phyloP scores from a whole-genome alignment of 768 basidiomycete species.

The Trametes gibbosa region DNA sequence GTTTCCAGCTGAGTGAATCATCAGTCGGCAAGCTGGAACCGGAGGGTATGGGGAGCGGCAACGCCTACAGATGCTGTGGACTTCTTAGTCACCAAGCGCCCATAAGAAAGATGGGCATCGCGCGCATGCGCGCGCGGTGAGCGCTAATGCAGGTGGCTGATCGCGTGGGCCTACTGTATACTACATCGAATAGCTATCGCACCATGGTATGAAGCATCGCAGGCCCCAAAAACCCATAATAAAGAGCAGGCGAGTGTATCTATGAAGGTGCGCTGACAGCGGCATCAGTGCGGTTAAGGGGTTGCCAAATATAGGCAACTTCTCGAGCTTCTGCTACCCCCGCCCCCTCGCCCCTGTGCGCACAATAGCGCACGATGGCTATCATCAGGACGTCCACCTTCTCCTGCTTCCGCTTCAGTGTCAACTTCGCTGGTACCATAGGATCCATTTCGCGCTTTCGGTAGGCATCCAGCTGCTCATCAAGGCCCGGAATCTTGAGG shows the following conservation, averaged over 20 bases:
- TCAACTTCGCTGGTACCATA: background rate
- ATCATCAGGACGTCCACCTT: background rate
- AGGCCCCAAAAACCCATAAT: background rate
- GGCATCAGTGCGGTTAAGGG: background rate
- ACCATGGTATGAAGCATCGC: too few relatives aligned
- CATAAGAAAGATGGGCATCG: too few relatives aligned
- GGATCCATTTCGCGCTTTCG: background rate
- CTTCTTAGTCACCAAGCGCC: too few relatives aligned
- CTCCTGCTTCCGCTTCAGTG: background rate
- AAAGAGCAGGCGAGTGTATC: background rate
- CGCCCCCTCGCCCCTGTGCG: background rate
- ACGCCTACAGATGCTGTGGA: too few relatives aligned
- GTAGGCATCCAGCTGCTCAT: background rate
- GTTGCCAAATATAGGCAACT: background rate
- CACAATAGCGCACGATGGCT: background rate
- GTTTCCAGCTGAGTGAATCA: too few relatives aligned
- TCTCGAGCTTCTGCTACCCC: background rate
- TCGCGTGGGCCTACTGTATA: too few relatives aligned
- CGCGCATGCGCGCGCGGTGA: too few relatives aligned
- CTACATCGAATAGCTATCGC: too few relatives aligned
- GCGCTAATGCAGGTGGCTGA: too few relatives aligned
- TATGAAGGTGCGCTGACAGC: background rate
- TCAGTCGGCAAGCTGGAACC: too few relatives aligned
- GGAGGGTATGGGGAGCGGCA: too few relatives aligned
- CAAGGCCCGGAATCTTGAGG: background rate